Conservation (phyloP, 169 alveolate genomes). For the Cryptosporidium muris region DNA sequence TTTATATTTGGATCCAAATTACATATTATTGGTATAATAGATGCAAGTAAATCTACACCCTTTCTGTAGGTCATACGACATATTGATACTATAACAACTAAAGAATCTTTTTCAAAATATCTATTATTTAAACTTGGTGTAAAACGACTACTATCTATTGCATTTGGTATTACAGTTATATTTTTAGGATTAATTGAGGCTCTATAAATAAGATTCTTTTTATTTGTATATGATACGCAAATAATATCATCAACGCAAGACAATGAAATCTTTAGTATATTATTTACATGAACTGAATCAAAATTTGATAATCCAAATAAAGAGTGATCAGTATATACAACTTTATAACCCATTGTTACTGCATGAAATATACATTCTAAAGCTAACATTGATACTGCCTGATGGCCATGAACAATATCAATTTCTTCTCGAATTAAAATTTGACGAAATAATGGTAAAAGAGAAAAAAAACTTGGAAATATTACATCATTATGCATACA, state of each 20-base stretch:
- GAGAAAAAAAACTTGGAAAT: slow-evolving; percentile 77
- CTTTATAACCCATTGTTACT: slow-evolving; percentile 84
- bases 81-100: slow-evolving; percentile 91
- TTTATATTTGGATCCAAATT: slow-evolving; percentile 89
- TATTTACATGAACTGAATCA: slow-evolving; percentile 93
- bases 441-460: slow-evolving; percentile 85
- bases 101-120: neutral
- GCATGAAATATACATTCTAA: slow-evolving; percentile 82
- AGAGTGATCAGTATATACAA: slow-evolving; percentile 99
- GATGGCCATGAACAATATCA: slow-evolving; percentile 94
- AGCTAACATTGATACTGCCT: slow-evolving; percentile 85
- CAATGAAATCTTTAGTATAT: slow-evolving; percentile 81
- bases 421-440: slow-evolving; percentile 94
- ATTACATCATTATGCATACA: slow-evolving; percentile 85
- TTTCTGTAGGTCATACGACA: slow-evolving; percentile 96
- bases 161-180: slow-evolving; percentile 90
- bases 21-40: slow-evolving; percentile 95
- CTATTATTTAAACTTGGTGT: slow-evolving; percentile 83
- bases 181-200: slow-evolving; percentile 91
- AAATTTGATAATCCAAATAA: slow-evolving; percentile 95
- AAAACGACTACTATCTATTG: slow-evolving; percentile 85
- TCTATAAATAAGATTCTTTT: slow-evolving; percentile 95
- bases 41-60: slow-evolving; percentile 96
- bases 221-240: slow-evolving; percentile 92
- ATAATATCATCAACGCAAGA: slow-evolving; percentile 87